phyloP scores from a whole-genome alignment of 2,329 filamentous ascomycete genomes.

The Pseudofabraea citricarpa region DNA sequence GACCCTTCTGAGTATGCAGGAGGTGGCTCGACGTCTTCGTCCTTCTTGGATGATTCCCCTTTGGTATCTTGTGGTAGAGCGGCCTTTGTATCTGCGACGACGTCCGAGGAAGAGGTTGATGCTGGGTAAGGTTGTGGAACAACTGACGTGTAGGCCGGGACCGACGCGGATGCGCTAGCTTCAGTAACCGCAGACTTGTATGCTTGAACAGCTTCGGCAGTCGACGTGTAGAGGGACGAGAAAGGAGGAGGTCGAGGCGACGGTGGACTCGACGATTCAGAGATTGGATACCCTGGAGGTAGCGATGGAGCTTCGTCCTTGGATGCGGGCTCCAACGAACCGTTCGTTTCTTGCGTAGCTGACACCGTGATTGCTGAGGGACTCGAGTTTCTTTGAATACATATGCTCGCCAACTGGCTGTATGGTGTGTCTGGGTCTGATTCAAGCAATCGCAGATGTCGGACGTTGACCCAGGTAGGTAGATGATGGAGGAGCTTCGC shows the following conservation, averaged over 20 bases:
- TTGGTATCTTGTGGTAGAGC: constrained; percentile 80
- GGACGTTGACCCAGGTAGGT: too few relatives aligned
- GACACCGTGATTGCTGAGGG: constrained; percentile 44
- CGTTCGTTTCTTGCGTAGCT: constrained; percentile 38
- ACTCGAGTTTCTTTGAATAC: too few relatives aligned
- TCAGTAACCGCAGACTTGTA: constrained; percentile 33
- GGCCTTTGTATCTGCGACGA: constrained; percentile 73
- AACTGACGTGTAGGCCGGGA: constrained; percentile 50
- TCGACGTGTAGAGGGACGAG: constrained; percentile 51
- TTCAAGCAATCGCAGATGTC: too few relatives aligned
- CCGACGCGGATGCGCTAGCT: constrained; percentile 30
- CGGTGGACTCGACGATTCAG: constrained; percentile 41
- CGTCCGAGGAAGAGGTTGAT: constrained; percentile 34
- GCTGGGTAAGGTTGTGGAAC: constrained; percentile 29
- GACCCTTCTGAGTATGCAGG: constrained; percentile 94
- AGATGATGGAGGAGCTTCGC: too few relatives aligned
- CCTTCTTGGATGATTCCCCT: constrained; percentile 67
- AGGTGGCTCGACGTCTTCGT: constrained; percentile 83
- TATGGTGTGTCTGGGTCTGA: too few relatives aligned
- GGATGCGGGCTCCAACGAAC: constrained; percentile 34
- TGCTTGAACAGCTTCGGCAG: constrained; percentile 30
- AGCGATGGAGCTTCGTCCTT: constrained; percentile 41
- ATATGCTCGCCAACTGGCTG: too few relatives aligned
- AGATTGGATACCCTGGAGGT: constrained; percentile 54
- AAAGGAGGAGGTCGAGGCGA: constrained; percentile 51